phyloP scores from a whole-genome alignment of 2,329 filamentous ascomycete species.

The Cryphonectria nitschkei region DNA sequence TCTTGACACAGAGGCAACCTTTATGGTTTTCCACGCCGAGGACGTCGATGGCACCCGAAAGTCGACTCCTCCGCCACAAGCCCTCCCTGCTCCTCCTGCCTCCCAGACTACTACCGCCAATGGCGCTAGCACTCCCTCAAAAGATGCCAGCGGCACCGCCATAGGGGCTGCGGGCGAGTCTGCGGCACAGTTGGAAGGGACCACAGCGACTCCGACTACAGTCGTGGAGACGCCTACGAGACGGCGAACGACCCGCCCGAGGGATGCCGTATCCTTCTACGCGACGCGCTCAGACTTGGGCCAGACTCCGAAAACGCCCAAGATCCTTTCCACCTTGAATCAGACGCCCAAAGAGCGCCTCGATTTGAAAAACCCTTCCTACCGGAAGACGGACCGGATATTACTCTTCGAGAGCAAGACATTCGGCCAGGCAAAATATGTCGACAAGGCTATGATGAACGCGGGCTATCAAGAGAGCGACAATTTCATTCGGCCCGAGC shows the following conservation, averaged over 20 bases:
- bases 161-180: conserved; percentile 40
- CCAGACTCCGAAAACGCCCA: conserved; percentile 58
- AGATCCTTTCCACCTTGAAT: conserved; percentile 75
- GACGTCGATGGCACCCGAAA: conserved; percentile 78
- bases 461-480: conserved; percentile 96
- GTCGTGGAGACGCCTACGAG: conserved; percentile 45
- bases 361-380: conserved; percentile 76
- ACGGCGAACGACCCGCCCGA: conserved; percentile 50
- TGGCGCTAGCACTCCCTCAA: conserved; percentile 51
- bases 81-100: conserved; percentile 35
- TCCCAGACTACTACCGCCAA: conserved; percentile 34
- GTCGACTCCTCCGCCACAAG: conserved; percentile 46
- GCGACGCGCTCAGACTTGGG: conserved; percentile 51
- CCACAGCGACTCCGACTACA: conserved; percentile 31
- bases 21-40: conserved; percentile 79
- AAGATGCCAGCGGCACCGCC: conserved; percentile 44
- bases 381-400: conserved; percentile 78
- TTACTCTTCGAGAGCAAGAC: conserved; percentile 82
- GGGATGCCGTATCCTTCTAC: conserved; percentile 58
- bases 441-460: conserved; percentile 94
- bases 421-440: conserved; percentile 84
- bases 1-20: conserved; percentile 81
- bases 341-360: conserved; percentile 81
- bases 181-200: conserved; percentile 47
- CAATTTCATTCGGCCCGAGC: conserved; percentile 78